phyloP scores from a whole-genome alignment of 2,329 filamentous ascomycete species.

The Hypoxylon sp. region DNA sequence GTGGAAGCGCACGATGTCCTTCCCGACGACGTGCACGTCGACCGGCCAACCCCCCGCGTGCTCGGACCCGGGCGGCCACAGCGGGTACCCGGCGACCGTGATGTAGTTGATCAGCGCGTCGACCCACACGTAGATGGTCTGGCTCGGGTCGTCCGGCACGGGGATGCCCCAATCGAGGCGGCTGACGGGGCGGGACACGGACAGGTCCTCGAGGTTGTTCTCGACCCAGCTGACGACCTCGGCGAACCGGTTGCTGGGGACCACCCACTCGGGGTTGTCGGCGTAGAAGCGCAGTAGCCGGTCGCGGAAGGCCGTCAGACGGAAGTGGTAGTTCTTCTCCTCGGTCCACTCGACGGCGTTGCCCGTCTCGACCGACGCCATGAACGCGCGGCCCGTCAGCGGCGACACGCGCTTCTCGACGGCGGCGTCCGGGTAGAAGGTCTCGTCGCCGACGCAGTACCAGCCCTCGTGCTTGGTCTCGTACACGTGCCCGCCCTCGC shows the following conservation, averaged over 20 bases:
- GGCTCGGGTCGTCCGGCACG: conserved; percentile 83
- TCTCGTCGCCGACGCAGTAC: conserved; percentile 97
- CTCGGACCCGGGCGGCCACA: conserved; percentile 74
- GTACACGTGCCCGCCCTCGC: conserved; percentile 83
- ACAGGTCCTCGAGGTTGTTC: conserved; percentile 85
- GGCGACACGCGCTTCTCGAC: conserved; percentile 82
- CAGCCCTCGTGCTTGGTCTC: conserved; percentile 89
- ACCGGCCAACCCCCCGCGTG: conserved; percentile 82
- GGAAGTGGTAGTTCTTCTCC: conserved; percentile 95
- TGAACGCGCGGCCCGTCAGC: conserved; percentile 82
- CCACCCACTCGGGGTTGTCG: conserved; percentile 81
- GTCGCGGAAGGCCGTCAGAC: conserved; percentile 84
- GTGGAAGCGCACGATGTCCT: conserved; percentile 96
- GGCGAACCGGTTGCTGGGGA: conserved; percentile 78
- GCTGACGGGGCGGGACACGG: conserved; percentile 83
- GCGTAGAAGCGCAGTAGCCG: conserved; percentile 82
- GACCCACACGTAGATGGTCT: conserved; percentile 98
- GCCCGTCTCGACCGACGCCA: conserved; percentile 86
- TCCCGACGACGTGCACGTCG: conserved; percentile 91
- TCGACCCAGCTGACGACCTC: conserved; percentile 82
- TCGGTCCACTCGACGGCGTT: conserved; percentile 95
- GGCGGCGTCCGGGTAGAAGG: conserved; percentile 85
- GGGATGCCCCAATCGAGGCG: conserved; percentile 88
- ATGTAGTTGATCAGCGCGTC: conserved; percentile 96
- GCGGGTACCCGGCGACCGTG: conserved; percentile 86